Percentiles rank a stretch among this genome's conserved stretches.
phyloP scores from a whole-genome alignment of 352 stramenopile genomes.

The Phytopythium delawarense region DNA sequence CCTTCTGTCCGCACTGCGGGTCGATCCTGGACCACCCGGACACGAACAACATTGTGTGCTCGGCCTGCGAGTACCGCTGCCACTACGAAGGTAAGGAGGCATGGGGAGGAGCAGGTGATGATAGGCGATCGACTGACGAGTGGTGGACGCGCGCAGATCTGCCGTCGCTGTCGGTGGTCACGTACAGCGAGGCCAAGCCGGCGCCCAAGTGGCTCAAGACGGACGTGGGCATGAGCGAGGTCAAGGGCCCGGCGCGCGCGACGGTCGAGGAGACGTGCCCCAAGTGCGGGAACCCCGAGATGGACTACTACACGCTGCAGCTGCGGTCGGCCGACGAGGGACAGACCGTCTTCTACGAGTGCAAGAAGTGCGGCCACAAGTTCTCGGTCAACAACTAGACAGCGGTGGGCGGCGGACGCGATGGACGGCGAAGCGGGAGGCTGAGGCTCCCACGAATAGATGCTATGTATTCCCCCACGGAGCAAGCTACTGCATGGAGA shows the following conservation, averaged over 20 bases:
- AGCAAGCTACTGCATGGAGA: slow-evolving; percentile 91
- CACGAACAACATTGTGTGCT: slow-evolving; percentile 87
- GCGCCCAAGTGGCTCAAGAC: slow-evolving; percentile 78
- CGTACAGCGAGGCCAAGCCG: slow-evolving; percentile 70
- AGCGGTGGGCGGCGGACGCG: background rate
- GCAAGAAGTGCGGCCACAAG: slow-evolving; percentile 94
- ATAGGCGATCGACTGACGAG: background rate
- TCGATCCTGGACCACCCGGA: slow-evolving; percentile 86
- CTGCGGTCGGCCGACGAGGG: slow-evolving; percentile 98
- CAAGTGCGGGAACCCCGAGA: slow-evolving; percentile 95
- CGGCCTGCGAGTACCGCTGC: slow-evolving; percentile 79
- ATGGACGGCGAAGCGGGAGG: background rate
- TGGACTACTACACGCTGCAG: slow-evolving; percentile 99
- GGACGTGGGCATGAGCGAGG: slow-evolving; percentile 68
- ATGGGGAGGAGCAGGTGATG: background rate
- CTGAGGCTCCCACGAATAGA: slow-evolving; percentile 11
- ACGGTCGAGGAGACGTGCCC: slow-evolving; percentile 98
- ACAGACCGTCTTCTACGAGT: slow-evolving; percentile 99
- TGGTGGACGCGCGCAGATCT: slow-evolving; percentile 39
- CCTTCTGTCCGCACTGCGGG: slow-evolving; percentile 87
- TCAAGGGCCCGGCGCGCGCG: slow-evolving; percentile 85
- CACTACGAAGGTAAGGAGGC: slow-evolving; percentile 61
- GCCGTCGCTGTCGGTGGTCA: slow-evolving; percentile 73
- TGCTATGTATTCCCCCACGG: slow-evolving; percentile 18
- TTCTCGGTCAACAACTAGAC: slow-evolving; percentile 87